These are phyloP conservation scores for Rhizomucor pusillus DNA, from an alignment of 371 early-diverging fungal species.

Conservation along the genomic window DNA sequence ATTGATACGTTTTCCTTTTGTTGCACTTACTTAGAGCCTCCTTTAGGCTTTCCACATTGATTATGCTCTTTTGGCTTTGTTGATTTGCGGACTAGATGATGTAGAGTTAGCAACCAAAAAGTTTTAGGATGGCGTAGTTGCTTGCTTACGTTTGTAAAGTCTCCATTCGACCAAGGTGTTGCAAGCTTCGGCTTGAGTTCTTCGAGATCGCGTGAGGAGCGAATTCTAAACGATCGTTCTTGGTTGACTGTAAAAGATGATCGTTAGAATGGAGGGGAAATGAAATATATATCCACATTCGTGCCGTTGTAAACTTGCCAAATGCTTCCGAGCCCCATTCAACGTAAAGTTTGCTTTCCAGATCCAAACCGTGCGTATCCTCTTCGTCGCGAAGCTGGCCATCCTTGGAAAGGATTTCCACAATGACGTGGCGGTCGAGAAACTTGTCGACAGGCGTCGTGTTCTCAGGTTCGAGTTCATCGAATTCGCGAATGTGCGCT, in stretches of 20 bases:
- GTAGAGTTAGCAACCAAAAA: not conserved
- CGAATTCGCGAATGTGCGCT: conserved; percentile 15
- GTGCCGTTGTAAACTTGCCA: conserved; percentile 15
- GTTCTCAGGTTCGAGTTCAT: conserved; percentile 25
- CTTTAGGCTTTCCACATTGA: conserved; percentile 50
- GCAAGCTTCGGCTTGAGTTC: conserved; percentile 46
- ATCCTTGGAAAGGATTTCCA: conserved; percentile 40
- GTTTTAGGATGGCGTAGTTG: not conserved
- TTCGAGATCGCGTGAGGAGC: conserved; percentile 44
- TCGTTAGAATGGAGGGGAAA: too few species aligned
- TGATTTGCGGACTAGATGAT: conserved; percentile 9
- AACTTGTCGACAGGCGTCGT: conserved; percentile 21
- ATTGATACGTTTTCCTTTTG: conserved; percentile 7
- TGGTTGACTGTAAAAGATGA: conserved; percentile 19
- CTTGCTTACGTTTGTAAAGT: conserved; percentile 21
- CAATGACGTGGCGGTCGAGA: conserved; percentile 33
- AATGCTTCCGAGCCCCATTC: conserved; percentile 39
- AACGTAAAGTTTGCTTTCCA: conserved; percentile 39
- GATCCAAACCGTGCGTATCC: conserved; percentile 43
- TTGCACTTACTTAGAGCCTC: conserved; percentile 41
- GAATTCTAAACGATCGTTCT: conserved; percentile 42
- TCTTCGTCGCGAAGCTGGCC: conserved; percentile 41
- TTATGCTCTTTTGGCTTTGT: conserved; percentile 22
- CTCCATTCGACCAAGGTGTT: conserved; percentile 32
- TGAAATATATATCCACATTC: not conserved